phyloP scores from a whole-genome alignment of 768 basidiomycete species.

The Rubroboletus pulcherrimus region DNA sequence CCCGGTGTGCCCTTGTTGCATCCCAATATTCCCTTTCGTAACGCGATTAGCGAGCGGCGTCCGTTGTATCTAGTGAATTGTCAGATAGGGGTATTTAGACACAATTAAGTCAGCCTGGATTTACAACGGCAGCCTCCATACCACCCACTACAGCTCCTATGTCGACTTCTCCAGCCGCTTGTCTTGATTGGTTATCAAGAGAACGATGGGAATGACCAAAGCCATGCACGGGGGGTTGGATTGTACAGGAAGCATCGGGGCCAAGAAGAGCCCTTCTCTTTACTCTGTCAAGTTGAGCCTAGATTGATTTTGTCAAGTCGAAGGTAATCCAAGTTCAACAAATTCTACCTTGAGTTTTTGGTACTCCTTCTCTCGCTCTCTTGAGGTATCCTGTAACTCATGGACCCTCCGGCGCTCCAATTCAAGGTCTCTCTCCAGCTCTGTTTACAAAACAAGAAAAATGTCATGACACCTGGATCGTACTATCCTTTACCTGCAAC shows the following conservation, averaged over 20 bases:
- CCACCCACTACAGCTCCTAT: conserved; percentile 56
- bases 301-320: background rate
- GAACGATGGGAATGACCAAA: conserved; percentile 16
- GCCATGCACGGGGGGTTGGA: conserved; percentile 17
- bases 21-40: conserved; percentile 28
- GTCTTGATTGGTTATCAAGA: conserved; percentile 19
- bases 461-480: background rate
- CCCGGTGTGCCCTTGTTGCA: conserved; percentile 32
- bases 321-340: background rate
- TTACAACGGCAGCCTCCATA: conserved; percentile 64
- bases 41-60: conserved; percentile 61
- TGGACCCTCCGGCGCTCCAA: conserved; percentile 69
- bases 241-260: conserved; percentile 23
- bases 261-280: conserved; percentile 76
- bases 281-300: conserved; percentile 79
- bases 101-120: background rate
- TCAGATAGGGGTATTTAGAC: conserved; percentile 1
- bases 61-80: conserved; percentile 55
- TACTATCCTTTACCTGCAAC: conserved; percentile 45
- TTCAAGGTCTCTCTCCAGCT: conserved; percentile 77
- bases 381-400: conserved; percentile 68
- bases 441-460: conserved; percentile 35
- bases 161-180: conserved; percentile 33
- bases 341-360: conserved; percentile 71
- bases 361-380: conserved; percentile 83